phyloP scores from a whole-genome alignment of 2,329 filamentous ascomycete genomes.

The Arthroderma sp. region DNA sequence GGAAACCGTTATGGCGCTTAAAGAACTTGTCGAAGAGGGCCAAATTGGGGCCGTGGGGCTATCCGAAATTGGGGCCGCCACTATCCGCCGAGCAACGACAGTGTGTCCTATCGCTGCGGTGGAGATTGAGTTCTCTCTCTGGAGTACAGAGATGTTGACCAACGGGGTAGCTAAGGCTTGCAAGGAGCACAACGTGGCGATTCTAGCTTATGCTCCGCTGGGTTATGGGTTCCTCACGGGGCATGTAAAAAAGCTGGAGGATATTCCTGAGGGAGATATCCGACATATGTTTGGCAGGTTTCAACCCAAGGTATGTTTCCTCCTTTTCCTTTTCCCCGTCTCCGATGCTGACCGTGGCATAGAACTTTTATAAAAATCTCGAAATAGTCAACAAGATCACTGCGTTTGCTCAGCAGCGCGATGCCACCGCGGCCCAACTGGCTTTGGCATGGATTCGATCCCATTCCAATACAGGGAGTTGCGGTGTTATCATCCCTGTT shows the following conservation, averaged over 20 bases:
- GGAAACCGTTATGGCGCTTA: conserved; percentile 23
- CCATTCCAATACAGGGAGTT: not conserved
- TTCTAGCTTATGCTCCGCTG: conserved; percentile 48
- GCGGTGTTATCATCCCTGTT: not conserved
- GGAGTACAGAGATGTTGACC: conserved; percentile 41
- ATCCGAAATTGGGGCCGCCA: conserved; percentile 24
- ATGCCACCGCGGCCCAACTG: conserved; percentile 32
- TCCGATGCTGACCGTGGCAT: conserved; percentile 13
- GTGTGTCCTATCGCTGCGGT: conserved; percentile 42
- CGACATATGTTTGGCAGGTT: conserved; percentile 35
- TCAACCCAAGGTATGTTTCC: conserved; percentile 27
- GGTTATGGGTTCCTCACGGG: conserved; percentile 44
- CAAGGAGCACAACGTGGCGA: conserved; percentile 42
- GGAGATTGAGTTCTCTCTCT: conserved; percentile 49
- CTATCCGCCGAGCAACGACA: conserved; percentile 27
- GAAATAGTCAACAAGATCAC: conserved; percentile 35
- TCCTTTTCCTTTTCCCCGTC: not conserved
- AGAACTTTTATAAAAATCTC: conserved; percentile 33
- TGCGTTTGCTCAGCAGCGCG: conserved; percentile 33
- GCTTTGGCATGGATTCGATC: conserved; percentile 35
- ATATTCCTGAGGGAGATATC: conserved; percentile 37
- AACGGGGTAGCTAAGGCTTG: conserved; percentile 46
- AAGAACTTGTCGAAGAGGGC: conserved; percentile 21
- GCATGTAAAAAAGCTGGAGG: conserved; percentile 31
- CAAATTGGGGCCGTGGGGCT: conserved; percentile 25